phyloP scores from a whole-genome alignment of 805 yeast species.

The Yarrowia yakushimensis region DNA sequence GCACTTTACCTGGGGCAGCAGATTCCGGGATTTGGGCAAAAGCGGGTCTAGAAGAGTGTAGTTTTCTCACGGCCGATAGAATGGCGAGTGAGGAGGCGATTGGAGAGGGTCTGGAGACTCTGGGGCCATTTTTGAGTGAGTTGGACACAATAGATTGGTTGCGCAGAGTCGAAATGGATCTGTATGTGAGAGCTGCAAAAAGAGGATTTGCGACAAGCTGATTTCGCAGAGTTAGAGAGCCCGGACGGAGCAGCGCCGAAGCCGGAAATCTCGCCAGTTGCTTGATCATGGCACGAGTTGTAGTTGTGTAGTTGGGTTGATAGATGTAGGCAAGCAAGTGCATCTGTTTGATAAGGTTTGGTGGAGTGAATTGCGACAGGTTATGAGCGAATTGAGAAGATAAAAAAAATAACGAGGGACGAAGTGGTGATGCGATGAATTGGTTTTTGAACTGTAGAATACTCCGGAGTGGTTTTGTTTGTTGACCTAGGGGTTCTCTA shows the following conservation, averaged over 20 bases:
- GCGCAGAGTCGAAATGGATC: background rate
- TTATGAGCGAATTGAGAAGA: background rate
- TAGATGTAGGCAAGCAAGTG: background rate
- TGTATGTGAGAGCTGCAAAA: background rate
- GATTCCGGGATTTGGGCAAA: background rate
- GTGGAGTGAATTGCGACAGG: too few species aligned
- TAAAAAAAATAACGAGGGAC: too few species aligned
- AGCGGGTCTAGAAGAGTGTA: background rate
- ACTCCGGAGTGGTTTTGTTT: too few species aligned
- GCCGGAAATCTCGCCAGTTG: background rate
- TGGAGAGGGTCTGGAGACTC: background rate
- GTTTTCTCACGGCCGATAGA: background rate
- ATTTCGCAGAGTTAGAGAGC: background rate
- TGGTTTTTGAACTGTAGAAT: too few species aligned
- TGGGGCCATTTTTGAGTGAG: background rate
- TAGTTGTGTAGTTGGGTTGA: background rate
- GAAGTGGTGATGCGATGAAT: too few species aligned
- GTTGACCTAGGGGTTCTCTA: too few species aligned
- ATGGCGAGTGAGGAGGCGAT: background rate
- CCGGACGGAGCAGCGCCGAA: background rate
- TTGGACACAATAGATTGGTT: background rate
- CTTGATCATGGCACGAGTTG: constrained; percentile 3
- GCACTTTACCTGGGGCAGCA: constrained; percentile 1
- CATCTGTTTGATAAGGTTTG: background rate
- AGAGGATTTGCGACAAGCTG: background rate